Base-by-base conservation (phyloP, 441 rosid species). In the Flueggea neowawraea region DNA sequence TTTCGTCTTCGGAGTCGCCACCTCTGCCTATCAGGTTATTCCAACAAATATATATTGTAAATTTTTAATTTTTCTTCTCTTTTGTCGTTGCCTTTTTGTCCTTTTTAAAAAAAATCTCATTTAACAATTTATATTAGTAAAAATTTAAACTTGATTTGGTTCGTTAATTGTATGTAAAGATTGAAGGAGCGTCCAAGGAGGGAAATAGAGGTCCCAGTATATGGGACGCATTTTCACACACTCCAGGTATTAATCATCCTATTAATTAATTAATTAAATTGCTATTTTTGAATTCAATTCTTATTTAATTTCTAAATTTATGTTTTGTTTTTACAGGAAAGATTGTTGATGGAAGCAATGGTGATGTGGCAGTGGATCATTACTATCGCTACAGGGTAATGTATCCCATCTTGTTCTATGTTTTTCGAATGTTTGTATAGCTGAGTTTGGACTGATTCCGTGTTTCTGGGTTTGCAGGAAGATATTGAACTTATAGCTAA, bases 301-400 rank as follows among this genome's bases (percentile, higher is more conserved):
- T 36, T 36, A 8, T 36, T 36, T n/a, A 52, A 16, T 22, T 8
- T 39, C 13, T 58, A 58, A 36, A 53, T 55, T 64, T 22, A 33
- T 57, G 36, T 57, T 52, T 14, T 15, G 16, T 61, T 64, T 57
- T 59, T 44, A 7, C 62, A 92, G 98, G 97, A 50, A 85, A 73
- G 54, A 73, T 84, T 75, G 12, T 86, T 60, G 91, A 93, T 74
- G 94, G 87, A 67, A 73, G 87, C 81, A 83, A 69, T 14, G 97
- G 88, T n/a, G 96, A 93, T 70, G 75, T 88, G 14, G 97, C 97
- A 10, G 97, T 90, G 28, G 97, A 93, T 80, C 98, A 93, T 78
- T 93, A 88, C 69, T 85, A 88, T 63, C 81, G 86, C 63, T 90
- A 83, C 76, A 73, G 84, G 95, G 98, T 79, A 36, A 36, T 36